Evolutionary conservation across 805 yeast species (phyloP).

Genomic region (Ascoidea asiatica): DNA sequence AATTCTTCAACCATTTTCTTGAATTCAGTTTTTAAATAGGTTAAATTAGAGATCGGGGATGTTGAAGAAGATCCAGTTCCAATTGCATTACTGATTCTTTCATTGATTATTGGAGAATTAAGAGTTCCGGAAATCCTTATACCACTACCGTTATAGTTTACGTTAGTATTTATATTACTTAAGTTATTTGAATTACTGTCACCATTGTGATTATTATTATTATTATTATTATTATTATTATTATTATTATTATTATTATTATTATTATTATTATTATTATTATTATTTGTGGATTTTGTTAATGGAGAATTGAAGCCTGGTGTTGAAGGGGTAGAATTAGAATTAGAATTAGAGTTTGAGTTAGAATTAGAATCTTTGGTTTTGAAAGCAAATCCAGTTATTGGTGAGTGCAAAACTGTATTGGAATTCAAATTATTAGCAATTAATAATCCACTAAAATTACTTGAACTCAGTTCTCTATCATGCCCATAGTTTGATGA

Average conservation of each 20-base stretch:
- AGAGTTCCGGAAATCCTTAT: too few relatives aligned
- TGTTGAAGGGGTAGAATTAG: background rate
- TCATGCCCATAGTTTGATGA: background rate
- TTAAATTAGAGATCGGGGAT: background rate
- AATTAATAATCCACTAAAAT: too few relatives aligned
- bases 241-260: too few relatives aligned
- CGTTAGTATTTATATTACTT: too few relatives aligned
- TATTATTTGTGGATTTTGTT: background rate
- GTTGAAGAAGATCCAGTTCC: too few relatives aligned
- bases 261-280: background rate
- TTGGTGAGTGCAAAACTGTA: background rate
- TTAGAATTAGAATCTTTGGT: background rate
- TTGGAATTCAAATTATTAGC: too few relatives aligned
- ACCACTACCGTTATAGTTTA: too few relatives aligned
- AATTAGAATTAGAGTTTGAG: too few relatives aligned
- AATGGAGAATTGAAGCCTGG: background rate
- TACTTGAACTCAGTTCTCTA: too few relatives aligned
- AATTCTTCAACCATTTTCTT: conserved; percentile 20
- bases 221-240: background rate
- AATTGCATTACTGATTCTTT: too few relatives aligned
- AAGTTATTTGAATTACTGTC: too few relatives aligned
- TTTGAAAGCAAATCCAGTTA: background rate
- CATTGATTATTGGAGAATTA: too few relatives aligned
- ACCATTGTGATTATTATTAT: background rate
- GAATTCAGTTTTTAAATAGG: conserved; percentile 10